A percentile compares a stretch with the other conserved stretches of the same genome.
Evolutionary conservation across 768 basidiomycete genomes (phyloP).

Genomic region (Mycena albidolilacea): DNA sequence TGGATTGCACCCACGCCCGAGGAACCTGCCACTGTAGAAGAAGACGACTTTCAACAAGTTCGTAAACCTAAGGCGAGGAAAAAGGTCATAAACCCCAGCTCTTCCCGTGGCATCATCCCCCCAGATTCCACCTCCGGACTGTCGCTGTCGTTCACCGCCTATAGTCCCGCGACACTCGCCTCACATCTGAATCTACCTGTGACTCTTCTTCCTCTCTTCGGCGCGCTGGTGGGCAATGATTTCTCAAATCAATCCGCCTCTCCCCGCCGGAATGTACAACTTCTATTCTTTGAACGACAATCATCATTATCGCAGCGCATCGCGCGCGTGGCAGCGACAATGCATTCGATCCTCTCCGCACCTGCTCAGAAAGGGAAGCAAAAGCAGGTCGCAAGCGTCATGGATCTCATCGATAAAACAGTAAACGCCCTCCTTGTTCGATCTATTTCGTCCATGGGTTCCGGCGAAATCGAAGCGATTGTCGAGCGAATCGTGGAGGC

Average conservation of each 20-base stretch:
- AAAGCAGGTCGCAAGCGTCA: slow-evolving; percentile 75
- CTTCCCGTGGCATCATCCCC: slow-evolving; percentile 65
- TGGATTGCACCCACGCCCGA: slow-evolving; percentile 63
- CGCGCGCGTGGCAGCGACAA: slow-evolving; percentile 70
- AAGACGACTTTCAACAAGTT: slow-evolving; percentile 71
- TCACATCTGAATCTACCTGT: slow-evolving; percentile 76
- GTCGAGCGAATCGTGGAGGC: slow-evolving; percentile 81
- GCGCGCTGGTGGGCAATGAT: slow-evolving; percentile 87
- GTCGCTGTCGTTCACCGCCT: slow-evolving; percentile 69
- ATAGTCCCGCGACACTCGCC: slow-evolving; percentile 74
- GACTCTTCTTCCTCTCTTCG: slow-evolving; percentile 82
- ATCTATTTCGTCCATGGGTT: slow-evolving; percentile 62
- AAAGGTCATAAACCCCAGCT: slow-evolving; percentile 48
- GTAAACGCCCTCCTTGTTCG: slow-evolving; percentile 71
- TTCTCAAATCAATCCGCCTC: slow-evolving; percentile 70
- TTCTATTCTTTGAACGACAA: slow-evolving; percentile 77
- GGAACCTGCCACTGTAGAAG: slow-evolving; percentile 41
- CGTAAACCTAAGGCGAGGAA: slow-evolving; percentile 67
- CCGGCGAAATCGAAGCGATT: slow-evolving; percentile 76
- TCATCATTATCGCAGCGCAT: slow-evolving; percentile 76
- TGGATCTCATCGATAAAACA: slow-evolving; percentile 82
- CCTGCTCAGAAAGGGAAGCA: slow-evolving; percentile 63
- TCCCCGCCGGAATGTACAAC: slow-evolving; percentile 66
- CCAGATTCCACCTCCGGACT: slow-evolving; percentile 63
- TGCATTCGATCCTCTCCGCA: slow-evolving; percentile 68